Evolutionary conservation across 305 asterid species (phyloP).

Genomic region (Ilex paraguariensis): DNA sequence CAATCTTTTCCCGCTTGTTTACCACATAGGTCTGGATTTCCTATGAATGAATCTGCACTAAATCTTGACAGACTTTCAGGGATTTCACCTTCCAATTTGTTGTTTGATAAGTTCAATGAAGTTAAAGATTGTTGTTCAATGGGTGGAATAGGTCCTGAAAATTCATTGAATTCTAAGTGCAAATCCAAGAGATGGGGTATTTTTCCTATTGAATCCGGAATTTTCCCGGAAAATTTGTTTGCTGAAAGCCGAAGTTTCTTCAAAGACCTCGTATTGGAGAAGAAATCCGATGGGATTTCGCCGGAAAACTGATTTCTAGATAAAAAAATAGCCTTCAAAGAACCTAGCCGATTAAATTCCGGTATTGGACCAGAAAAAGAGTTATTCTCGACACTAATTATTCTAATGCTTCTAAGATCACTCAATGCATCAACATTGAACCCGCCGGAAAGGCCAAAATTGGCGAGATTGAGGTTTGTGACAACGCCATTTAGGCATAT

Average conservation of each 20-base stretch:
- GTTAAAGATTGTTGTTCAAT: constrained; percentile 35
- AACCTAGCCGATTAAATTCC: constrained; percentile 43
- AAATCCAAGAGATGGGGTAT: constrained; percentile 36
- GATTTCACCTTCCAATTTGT: constrained; percentile 63
- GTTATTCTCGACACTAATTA: constrained; percentile 51
- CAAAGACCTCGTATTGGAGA: constrained; percentile 47
- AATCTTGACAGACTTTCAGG: constrained; percentile 52
- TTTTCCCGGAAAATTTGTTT: constrained; percentile 47
- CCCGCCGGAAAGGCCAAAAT: constrained; percentile 33
- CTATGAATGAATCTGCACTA: constrained; percentile 35
- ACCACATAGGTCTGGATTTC: constrained; percentile 57
- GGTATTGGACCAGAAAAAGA: constrained; percentile 58
- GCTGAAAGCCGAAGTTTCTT: constrained; percentile 45
- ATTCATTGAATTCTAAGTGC: constrained; percentile 38
- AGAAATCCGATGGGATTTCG: constrained; percentile 40
- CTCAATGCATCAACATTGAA: constrained; percentile 31
- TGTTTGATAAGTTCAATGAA: constrained; percentile 37
- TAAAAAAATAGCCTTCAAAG: constrained; percentile 40
- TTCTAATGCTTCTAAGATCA: constrained; percentile 39
- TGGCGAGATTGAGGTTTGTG: constrained; percentile 35
- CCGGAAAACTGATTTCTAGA: constrained; percentile 52
- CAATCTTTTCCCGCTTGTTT: constrained; percentile 34
- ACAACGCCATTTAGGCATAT: constrained; percentile 39
- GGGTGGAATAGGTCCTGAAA: constrained; percentile 50
- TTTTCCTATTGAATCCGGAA: constrained; percentile 46